Base-by-base conservation (phyloP, 441 rosid genomes). In the Croton laevigatus region DNA sequence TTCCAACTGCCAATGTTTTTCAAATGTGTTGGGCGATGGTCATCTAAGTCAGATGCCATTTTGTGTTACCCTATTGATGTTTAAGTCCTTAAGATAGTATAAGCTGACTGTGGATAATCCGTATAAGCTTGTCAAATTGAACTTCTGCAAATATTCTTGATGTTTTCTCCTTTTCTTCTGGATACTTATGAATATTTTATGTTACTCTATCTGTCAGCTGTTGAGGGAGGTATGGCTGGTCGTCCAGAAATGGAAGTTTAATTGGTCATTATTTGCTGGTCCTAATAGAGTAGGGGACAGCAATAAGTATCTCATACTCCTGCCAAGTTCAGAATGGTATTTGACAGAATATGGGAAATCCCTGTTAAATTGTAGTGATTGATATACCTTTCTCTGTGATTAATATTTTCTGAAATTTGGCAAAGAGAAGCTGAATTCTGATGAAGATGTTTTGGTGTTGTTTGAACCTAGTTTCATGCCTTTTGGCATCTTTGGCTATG, bases 131-230 rank as follows among this genome's bases (percentile, higher is more conserved):
- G 4, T 57, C 49, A 40, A 48, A 9, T 70, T 12, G 38, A 62
- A 48, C 49, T 36, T 67, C 13, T 51, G 8, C 51, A 51, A 14
- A 51, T 61, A 8, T 12, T 20, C 8, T 70, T 70, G 72, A 14
- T 45, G 68, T 64, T 64, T 64, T 45, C 38, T 45, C 68, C 17
- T 45, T 64, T 64, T 6, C n/a, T 12, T 64, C 20, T 44, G 3
- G 60, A 59, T 53, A 52, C 59, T 34, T 60, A 61, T 49, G 66
- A 19, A 23, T 49, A 48, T 34, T 22, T 7, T 1, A 11, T 1
- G 19, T 69, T 36, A 17, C 11, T 60, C 10, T 34, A 4, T 46
- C 5, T 17, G 14, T 36, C 65, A 32, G 34, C 48, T 11, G 6
- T 32, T 9, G 59, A 23, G 40, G 14, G 19, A 61, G 37, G 11